Evolutionary conservation across 345 rosid genomes (phyloP).

Genomic region (Xanthoceras sorbifolium): DNA sequence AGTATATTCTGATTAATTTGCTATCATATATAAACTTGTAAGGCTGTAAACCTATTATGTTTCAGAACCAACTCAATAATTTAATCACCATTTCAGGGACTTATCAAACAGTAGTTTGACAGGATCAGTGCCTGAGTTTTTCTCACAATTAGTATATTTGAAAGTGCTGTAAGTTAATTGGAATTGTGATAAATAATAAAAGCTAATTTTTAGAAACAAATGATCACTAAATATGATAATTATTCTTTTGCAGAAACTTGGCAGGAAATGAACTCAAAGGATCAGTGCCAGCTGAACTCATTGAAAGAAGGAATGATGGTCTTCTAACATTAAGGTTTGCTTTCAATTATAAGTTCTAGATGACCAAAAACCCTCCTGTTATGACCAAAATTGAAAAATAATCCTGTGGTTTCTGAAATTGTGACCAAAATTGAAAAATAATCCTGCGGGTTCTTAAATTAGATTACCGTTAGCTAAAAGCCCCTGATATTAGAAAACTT

Average conservation of each 20-base stretch:
- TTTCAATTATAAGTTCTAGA: not conserved
- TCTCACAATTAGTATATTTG: not conserved
- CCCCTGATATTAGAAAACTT: too few species aligned
- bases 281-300: conserved; percentile 37
- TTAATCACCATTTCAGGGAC: conserved; percentile 29
- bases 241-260: conserved; percentile 40
- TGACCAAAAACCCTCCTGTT: too few species aligned
- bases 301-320: conserved; percentile 30
- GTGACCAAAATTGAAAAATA: too few species aligned
- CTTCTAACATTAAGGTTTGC: conserved; percentile 25
- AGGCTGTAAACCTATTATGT: not conserved
- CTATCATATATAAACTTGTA: too few species aligned
- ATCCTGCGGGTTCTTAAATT: too few species aligned
- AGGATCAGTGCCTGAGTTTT: conserved; percentile 46
- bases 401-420: too few species aligned
- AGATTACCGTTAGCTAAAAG: too few species aligned
- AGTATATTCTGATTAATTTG: too few species aligned
- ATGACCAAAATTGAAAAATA: too few species aligned
- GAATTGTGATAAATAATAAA: not conserved
- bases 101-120: conserved; percentile 48
- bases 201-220: not conserved
- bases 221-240: too few species aligned
- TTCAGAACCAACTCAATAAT: not conserved
- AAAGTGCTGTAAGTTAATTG: not conserved
- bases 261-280: conserved; percentile 45